Conservation (phyloP, 148 eudicot genomes). For the Selenicereus undatus region DNA sequence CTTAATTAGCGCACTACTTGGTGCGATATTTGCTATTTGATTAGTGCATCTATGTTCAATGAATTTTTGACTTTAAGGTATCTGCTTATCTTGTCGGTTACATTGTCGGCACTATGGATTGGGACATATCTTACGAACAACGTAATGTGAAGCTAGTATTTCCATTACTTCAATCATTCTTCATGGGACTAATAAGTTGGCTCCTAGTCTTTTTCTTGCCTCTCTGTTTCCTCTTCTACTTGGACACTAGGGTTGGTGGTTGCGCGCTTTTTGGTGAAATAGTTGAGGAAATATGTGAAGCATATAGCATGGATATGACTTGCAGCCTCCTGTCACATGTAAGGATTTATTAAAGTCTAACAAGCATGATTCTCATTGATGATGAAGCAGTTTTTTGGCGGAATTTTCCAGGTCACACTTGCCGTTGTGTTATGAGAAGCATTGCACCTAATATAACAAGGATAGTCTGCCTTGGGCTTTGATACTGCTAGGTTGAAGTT, state of each 20-base stretch:
- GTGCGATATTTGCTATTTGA: not conserved
- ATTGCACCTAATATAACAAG: not conserved
- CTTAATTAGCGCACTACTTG: not conserved
- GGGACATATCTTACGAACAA: constrained; percentile 1
- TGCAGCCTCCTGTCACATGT: constrained; percentile 4
- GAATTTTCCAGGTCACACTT: not conserved
- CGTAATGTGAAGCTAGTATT: not conserved
- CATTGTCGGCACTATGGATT: constrained; percentile 18
- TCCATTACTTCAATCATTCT: constrained; percentile 10
- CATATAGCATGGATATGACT: constrained; percentile 4
- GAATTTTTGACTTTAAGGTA: constrained; percentile 22
- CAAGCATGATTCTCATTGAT: not conserved
- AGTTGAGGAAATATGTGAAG: not conserved
- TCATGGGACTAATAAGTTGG: constrained; percentile 15
- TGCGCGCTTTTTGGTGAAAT: constrained; percentile 10
- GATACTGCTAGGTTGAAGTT: not conserved
- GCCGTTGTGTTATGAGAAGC: not conserved
- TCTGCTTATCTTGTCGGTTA: constrained; percentile 15
- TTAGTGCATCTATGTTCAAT: constrained; percentile 14
- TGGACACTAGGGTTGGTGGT: constrained; percentile 10
- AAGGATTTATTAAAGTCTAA: not conserved
- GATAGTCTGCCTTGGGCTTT: not conserved
- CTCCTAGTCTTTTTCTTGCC: constrained; percentile 8
- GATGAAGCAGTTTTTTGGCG: not conserved
- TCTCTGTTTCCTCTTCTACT: not conserved